These are phyloP conservation scores for Pseudognaphalium luteoalbum DNA, from an alignment of 129 eudicot species.

Conservation along the genomic window DNA sequence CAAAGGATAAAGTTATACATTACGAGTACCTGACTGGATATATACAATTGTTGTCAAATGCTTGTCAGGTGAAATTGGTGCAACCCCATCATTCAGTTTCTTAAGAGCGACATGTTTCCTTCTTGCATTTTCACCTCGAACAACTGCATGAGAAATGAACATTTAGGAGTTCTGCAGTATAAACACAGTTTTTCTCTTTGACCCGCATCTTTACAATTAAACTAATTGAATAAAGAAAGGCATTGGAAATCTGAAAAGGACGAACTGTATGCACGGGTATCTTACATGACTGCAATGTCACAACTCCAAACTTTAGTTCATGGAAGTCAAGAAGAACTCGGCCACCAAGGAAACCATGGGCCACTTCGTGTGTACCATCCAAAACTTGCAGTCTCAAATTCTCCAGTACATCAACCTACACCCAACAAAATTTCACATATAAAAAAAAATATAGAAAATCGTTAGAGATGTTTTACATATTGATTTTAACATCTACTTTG, in stretches of 20 bases:
- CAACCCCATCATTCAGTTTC: conserved; percentile 38
- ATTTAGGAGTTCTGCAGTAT: not conserved
- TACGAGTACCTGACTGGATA: conserved; percentile 62
- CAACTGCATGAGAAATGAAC: conserved; percentile 48
- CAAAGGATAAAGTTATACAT: not conserved
- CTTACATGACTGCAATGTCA: conserved; percentile 85
- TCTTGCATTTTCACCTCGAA: conserved; percentile 86
- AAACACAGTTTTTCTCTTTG: not conserved
- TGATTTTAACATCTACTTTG: not conserved
- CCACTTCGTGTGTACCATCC: conserved; percentile 66
- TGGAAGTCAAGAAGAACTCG: conserved; percentile 59
- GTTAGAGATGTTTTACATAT: not conserved
- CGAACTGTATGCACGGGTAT: not conserved
- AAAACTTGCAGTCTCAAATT: conserved; percentile 60
- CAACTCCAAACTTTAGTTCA: conserved; percentile 55
- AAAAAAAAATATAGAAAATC: conserved; percentile 1
- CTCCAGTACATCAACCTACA: conserved; percentile 71
- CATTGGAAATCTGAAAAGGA: not conserved
- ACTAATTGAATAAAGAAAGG: not conserved
- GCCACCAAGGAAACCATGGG: conserved; percentile 61
- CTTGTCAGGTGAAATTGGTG: conserved; percentile 47
- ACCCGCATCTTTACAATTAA: not conserved
- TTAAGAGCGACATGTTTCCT: conserved; percentile 44
- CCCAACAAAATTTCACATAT: conserved; percentile 14
- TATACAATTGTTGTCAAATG: conserved; percentile 64